Evolutionary conservation across 805 yeast species (phyloP).

Genomic region (Candida mattraensis): DNA sequence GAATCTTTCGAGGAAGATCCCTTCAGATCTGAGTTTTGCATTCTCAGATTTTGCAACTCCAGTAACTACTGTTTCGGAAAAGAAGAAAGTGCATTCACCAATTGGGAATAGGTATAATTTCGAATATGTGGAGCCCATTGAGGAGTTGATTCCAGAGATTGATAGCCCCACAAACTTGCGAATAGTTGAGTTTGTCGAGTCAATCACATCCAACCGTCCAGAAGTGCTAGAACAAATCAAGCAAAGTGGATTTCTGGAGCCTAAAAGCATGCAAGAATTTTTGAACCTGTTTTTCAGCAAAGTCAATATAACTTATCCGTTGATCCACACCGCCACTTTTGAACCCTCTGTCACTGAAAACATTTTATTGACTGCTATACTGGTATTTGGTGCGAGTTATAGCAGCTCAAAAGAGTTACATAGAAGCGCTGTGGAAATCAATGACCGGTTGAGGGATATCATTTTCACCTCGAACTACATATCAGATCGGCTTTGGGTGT

Average conservation of each 20-base stretch:
- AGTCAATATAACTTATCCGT: constrained; percentile 12
- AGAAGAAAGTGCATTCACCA: neutral
- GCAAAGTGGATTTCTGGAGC: constrained; percentile 5
- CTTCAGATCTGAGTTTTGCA: neutral
- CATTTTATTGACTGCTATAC: constrained; percentile 4
- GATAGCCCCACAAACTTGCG: neutral
- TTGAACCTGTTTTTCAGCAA: constrained; percentile 9
- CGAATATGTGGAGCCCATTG: constrained; percentile 3
- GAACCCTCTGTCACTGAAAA: constrained; percentile 1
- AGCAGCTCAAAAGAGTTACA: constrained; percentile 7
- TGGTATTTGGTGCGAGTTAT: constrained; percentile 12
- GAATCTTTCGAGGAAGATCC: neutral
- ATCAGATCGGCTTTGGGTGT: constrained; percentile 4
- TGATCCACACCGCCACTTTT: constrained; percentile 11
- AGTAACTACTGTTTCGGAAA: neutral
- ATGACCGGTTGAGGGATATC: constrained; percentile 8
- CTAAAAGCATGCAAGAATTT: constrained; percentile 3
- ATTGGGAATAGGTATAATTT: constrained; percentile 8
- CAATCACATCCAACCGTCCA: neutral
- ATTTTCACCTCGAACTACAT: constrained; percentile 7
- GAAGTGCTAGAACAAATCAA: neutral
- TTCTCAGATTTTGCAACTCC: no score
- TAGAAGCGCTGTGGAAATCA: constrained; percentile 5
- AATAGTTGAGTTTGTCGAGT: constrained; percentile 4
- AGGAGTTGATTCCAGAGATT: constrained; percentile 4